phyloP scores from a whole-genome alignment of 257 asterid genomes.

The Capsicum baccatum region DNA sequence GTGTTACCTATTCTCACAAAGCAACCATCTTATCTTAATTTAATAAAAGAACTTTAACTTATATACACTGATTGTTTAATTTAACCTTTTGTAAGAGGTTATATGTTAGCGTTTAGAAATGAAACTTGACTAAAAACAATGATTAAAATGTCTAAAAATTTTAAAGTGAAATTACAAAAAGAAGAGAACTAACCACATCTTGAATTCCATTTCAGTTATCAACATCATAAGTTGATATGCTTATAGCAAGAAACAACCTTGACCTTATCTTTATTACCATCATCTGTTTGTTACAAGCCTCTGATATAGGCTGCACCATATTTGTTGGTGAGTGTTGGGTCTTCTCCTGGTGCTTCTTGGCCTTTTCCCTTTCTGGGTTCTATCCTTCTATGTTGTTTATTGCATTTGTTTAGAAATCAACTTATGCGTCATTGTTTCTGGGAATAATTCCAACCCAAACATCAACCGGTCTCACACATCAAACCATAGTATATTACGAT shows the following conservation, averaged over 20 bases:
- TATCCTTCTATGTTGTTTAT: no score
- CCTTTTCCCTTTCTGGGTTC: conserved; percentile 83
- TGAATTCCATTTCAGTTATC: conserved; percentile 74
- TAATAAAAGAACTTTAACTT: background rate
- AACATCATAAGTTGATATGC: conserved; percentile 77
- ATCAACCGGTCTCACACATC: no score
- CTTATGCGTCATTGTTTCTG: no score
- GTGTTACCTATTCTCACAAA: conserved; percentile 58
- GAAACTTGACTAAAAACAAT: background rate
- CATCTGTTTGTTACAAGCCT: conserved; percentile 63
- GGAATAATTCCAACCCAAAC: no score
- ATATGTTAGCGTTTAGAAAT: background rate
- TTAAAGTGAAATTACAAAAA: background rate
- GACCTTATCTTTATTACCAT: conserved; percentile 51
- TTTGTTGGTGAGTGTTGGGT: conserved; percentile 47
- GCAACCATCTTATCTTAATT: background rate
- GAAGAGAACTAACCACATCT: conserved; percentile 51
- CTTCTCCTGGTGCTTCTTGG: conserved; percentile 66
- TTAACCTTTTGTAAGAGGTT: background rate
- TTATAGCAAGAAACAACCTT: conserved; percentile 74
- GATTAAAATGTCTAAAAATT: background rate
- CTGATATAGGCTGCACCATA: conserved; percentile 60
- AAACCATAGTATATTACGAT: no score
- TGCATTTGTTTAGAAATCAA: no score
- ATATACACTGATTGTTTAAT: background rate